phyloP scores from a whole-genome alignment of 192 early-diverging fungal species.

The Pilobolus umbonatus region DNA sequence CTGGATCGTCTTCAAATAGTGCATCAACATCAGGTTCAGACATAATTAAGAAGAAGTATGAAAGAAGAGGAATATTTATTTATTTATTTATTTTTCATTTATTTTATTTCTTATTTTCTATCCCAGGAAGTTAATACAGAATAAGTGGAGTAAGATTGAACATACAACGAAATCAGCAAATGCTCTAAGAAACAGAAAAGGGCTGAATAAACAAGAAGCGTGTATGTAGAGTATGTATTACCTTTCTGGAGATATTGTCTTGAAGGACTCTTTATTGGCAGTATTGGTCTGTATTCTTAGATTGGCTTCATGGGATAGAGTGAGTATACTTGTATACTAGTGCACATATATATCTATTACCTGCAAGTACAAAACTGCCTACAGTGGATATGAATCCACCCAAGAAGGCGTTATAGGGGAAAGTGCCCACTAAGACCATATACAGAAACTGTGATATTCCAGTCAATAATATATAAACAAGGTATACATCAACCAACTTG shows the following conservation, averaged over 20 bases:
- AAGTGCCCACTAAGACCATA: slow-evolving; percentile 80
- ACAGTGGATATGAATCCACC: slow-evolving; percentile 91
- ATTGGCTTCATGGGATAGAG: slow-evolving; percentile 55
- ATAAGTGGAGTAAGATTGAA: slow-evolving; percentile 80
- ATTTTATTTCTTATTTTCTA: slow-evolving; percentile 42
- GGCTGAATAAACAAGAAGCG: background rate
- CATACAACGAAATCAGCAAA: slow-evolving; percentile 93
- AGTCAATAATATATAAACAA: slow-evolving; percentile 85
- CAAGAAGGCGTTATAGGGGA: slow-evolving; percentile 97
- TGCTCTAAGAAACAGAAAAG: slow-evolving; percentile 50
- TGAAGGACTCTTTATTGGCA: slow-evolving; percentile 65
- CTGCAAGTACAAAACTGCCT: slow-evolving; percentile 86
- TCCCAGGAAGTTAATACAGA: slow-evolving; percentile 90
- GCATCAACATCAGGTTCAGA: slow-evolving; percentile 40
- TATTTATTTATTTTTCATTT: background rate
- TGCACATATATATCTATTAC: slow-evolving; percentile 35
- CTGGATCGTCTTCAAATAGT: slow-evolving; percentile 49
- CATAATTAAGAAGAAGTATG: slow-evolving; percentile 5
- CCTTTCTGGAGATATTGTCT: slow-evolving; percentile 74
- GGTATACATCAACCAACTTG: slow-evolving; percentile 91
- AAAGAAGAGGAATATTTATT: background rate
- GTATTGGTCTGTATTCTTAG: slow-evolving; percentile 92
- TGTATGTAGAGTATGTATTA: slow-evolving; percentile 32
- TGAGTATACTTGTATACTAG: background rate
- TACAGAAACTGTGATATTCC: slow-evolving; percentile 91